A percentile compares a stretch with the other conserved stretches of the same genome.
Evolutionary conservation across 2,329 filamentous ascomycete species (phyloP).

Genomic region (Alternaria sp.): DNA sequence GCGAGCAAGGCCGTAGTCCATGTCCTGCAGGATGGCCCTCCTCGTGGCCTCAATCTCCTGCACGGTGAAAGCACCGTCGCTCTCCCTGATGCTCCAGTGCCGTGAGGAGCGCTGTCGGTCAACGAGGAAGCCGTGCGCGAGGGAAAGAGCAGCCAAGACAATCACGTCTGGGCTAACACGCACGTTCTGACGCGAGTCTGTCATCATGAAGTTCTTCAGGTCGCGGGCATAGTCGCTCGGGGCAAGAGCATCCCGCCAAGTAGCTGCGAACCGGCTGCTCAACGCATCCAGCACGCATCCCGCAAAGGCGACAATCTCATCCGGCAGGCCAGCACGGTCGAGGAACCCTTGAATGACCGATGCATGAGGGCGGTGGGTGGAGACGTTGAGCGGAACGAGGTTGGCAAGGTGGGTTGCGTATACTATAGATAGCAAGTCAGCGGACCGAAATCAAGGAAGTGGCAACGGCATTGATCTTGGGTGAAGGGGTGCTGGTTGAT

Average conservation of each 20-base stretch:
- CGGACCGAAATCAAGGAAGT: slow-evolving; percentile 15
- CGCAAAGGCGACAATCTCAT: slow-evolving; percentile 46
- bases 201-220: slow-evolving; percentile 19
- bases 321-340: slow-evolving; percentile 38
- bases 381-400: slow-evolving; percentile 45
- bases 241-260: slow-evolving; percentile 37
- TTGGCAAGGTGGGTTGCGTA: slow-evolving; percentile 45
- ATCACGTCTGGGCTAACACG: slow-evolving; percentile 41
- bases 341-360: slow-evolving; percentile 38
- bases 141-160: slow-evolving; percentile 43
- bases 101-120: slow-evolving; percentile 38
- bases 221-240: slow-evolving; percentile 22
- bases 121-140: slow-evolving; percentile 44
- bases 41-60: slow-evolving; percentile 43
- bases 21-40: slow-evolving; percentile 42
- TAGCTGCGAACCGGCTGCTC: slow-evolving; percentile 38
- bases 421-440: slow-evolving; percentile 38
- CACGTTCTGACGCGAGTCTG: slow-evolving; percentile 20
- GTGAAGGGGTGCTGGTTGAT: slow-evolving; percentile 21
- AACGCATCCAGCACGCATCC: slow-evolving; percentile 48
- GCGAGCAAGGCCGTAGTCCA: slow-evolving; percentile 47
- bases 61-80: slow-evolving; percentile 29
- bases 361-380: slow-evolving; percentile 33
- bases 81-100: slow-evolving; percentile 44
- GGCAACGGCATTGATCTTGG: background rate